Conservation (phyloP, 1,284 basidiomycete species). For the Irpex sp. region DNA sequence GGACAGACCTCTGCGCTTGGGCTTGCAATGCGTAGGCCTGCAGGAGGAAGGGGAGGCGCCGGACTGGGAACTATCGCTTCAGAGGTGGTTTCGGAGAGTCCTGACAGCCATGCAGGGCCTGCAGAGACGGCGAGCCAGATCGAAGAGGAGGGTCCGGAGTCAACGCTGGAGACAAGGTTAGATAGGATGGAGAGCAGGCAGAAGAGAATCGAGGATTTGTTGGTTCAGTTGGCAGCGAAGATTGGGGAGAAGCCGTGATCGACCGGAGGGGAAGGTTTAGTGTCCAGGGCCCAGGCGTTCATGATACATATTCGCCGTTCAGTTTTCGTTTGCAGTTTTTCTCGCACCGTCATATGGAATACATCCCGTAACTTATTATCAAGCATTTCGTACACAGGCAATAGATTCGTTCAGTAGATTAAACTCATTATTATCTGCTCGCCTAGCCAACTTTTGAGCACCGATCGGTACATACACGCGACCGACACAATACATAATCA, state of each 20-base stretch:
- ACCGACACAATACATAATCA: not conserved
- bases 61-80: slow-evolving; percentile 17
- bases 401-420: not conserved
- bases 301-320: not conserved
- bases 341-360: not conserved
- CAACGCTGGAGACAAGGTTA: slow-evolving; percentile 40
- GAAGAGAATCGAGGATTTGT: slow-evolving; percentile 59
- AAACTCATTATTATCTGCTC: not conserved
- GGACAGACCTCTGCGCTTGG: not conserved
- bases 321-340: not conserved
- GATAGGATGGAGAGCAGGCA: slow-evolving; percentile 60
- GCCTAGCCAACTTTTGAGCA: not conserved
- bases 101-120: slow-evolving; percentile 23
- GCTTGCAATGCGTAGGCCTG: slow-evolving; percentile 17
- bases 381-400: not conserved
- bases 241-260: slow-evolving; percentile 3
- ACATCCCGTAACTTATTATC: not conserved
- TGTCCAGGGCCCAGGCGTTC: not conserved
- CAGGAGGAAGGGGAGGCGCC: slow-evolving; percentile 15
- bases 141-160: slow-evolving; percentile 32
- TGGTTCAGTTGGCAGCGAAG: slow-evolving; percentile 33
- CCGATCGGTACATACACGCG: not conserved
- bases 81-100: slow-evolving; percentile 30
- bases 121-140: slow-evolving; percentile 40
- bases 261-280: not conserved